Base-by-base conservation (phyloP, 371 early-diverging fungal species). In the Rhizopus arrhizus region DNA sequence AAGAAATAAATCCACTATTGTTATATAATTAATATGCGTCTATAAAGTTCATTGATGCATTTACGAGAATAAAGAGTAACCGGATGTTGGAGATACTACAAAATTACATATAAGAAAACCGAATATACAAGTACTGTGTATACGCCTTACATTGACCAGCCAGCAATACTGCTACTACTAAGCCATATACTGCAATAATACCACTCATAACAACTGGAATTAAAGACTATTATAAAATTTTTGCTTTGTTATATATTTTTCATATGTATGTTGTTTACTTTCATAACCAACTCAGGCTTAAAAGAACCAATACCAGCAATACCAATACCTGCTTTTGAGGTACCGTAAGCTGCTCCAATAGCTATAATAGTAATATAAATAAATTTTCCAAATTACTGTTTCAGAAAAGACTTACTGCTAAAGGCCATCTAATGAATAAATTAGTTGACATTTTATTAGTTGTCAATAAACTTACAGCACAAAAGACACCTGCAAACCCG, bases 191-290 rank as follows among this genome's bases (percentile, higher is more conserved):
- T 64, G 87, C 95, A 68, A 95, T 89, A 76, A 95, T 94, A 91
- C 95, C 95, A 70, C 92, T 92, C 95, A 95, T 95, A 61, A 95
- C 87, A 54, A 95, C 93, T 22, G 95, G 95, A 59, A 94, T 88
- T 50, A 92, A 83, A 50, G 89, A 84, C 75, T 78, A 59, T 32
- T 33, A 2, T 5, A 53, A 41, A 6, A 13, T 1, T 29, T 29
- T 46, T 8, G 45, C 28, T 33, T 22, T 42, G 41, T 40, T 2
- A 16, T 31, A 13, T 35, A 11, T 5, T 16, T 48, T 3, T 4
- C n/a, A 45, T 38, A 1, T 55, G 11, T 22, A n/a, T 47, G 5
- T n/a, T 2, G 28, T 45, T 32, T 68, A 80, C 80, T 82, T 89
- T 91, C 84, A 95, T 91, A 58, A 93, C 91, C 42, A 94, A 74